Base-by-base conservation (phyloP, 2,329 filamentous ascomycete species). In the Piedraia hortae region DNA sequence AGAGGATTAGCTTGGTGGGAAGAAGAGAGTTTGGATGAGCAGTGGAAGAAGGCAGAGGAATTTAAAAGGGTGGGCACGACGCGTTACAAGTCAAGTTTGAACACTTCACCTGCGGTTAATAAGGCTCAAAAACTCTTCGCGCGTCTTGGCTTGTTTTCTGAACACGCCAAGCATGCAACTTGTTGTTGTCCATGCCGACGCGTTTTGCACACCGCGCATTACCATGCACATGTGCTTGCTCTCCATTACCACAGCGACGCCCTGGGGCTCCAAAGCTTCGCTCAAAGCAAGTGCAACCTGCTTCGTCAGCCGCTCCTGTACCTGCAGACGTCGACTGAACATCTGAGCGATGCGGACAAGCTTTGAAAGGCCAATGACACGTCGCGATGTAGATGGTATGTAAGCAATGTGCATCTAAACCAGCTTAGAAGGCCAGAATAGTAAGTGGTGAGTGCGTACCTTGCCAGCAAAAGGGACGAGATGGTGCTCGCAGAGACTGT, bases 91-190 rank as follows among this genome's bases (percentile, higher is more conserved):
- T n/a, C n/a, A n/a, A n/a, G n/a, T n/a, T n/a, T n/a, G n/a, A n/a
- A n/a, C n/a, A n/a, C n/a, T n/a, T 23, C 20, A 28, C 16, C 26
- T 16, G 21, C 41, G 27, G 25, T 39, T 39, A 17, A 45, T 30
- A 25, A 97, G 56, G 36, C 68, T 90, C 41, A 97, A 50, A 40
- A 97, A 97, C 47, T 97, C 85, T 43, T 90, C 88, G 36, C 85
- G 59, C 6, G 82, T 91, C 57, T 90, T 91, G 28, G 77, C 75
- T 36, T 74, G 77, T 28, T 68, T 69, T 41, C 90, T 69, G 56
- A 97, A 89, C 38, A 78, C 80, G 17, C 85, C 85, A n/a, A 93
- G 61, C 49, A 97, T 88, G 44, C 82, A 93, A 51, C 78, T 91
- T 10, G 85, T 97, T 16, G 88, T 85, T 4, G 85, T 93, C 10